phyloP scores from a whole-genome alignment of 192 early-diverging fungal species.

The Thoreauomyces humboldtii region DNA sequence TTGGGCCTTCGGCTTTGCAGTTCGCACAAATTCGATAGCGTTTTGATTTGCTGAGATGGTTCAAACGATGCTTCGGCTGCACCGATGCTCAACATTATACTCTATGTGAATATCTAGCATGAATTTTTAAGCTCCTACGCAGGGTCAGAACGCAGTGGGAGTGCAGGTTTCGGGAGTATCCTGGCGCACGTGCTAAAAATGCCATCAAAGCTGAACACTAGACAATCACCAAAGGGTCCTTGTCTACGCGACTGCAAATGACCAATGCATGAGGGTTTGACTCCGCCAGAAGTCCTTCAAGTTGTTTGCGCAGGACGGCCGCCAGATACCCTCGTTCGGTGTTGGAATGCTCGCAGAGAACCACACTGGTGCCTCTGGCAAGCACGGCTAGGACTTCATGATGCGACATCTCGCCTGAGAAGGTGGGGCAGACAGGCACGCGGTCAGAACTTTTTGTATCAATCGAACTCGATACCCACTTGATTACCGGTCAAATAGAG shows the following conservation, averaged over 20 bases:
- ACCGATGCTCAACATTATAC: too few relatives aligned
- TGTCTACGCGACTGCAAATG: constrained; percentile 68
- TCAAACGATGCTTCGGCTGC: too few relatives aligned
- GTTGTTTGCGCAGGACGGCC: constrained; percentile 57
- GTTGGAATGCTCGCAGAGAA: constrained; percentile 91
- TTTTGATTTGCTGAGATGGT: too few relatives aligned
- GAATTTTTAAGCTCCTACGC: too few relatives aligned
- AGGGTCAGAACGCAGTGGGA: too few relatives aligned
- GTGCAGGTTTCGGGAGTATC: too few relatives aligned
- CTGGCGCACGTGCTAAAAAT: too few relatives aligned
- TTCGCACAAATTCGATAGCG: too few relatives aligned
- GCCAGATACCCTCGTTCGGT: constrained; percentile 82
- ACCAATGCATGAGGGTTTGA: constrained; percentile 52
- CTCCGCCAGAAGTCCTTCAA: constrained; percentile 54
- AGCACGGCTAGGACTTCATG: constrained; percentile 87
- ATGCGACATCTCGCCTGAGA: constrained; percentile 87
- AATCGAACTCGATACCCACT: neutral
- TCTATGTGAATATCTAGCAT: too few relatives aligned
- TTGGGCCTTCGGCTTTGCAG: too few relatives aligned
- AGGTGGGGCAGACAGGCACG: too few relatives aligned
- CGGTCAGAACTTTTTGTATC: neutral
- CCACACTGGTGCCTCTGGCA: constrained; percentile 72
- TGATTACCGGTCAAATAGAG: constrained; percentile 74
- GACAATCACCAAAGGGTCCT: constrained; percentile 67
- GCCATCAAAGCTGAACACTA: too few relatives aligned